These are phyloP conservation scores for Leccinum subspadiceum DNA, from an alignment of 1,284 basidiomycete genomes.

Conservation along the genomic window DNA sequence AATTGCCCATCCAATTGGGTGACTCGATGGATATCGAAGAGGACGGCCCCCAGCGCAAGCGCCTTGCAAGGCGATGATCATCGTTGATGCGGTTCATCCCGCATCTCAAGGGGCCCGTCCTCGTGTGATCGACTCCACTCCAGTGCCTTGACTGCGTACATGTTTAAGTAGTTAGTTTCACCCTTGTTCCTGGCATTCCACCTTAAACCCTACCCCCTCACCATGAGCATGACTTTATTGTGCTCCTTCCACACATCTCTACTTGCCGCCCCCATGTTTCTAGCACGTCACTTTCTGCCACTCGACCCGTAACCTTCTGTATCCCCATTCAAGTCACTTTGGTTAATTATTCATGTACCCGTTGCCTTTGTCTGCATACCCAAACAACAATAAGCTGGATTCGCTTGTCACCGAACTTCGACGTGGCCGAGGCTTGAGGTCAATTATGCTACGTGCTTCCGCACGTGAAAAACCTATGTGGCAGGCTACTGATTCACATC, in stretches of 20 bases:
- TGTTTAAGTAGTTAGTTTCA: constrained; percentile 12
- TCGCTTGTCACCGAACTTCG: neutral
- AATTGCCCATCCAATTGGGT: constrained; percentile 37
- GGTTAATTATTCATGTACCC: constrained; percentile 20
- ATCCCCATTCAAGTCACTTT: constrained; percentile 10
- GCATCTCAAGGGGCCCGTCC: neutral
- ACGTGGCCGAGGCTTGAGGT: neutral
- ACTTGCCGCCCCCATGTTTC: constrained; percentile 7
- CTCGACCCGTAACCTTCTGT: constrained; percentile 11
- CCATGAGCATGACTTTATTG: constrained; percentile 13
- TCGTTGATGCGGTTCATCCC: neutral
- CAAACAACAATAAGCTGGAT: neutral
- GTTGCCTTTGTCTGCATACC: constrained; percentile 5
- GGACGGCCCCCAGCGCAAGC: constrained; percentile 56
- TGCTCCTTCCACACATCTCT: constrained; percentile 13
- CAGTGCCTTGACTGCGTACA: neutral
- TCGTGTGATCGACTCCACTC: neutral
- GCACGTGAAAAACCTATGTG: neutral
- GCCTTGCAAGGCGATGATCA: constrained; percentile 46
- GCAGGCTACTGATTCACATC: no score
- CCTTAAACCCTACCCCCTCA: neutral
- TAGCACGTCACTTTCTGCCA: constrained; percentile 2
- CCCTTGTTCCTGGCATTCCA: constrained; percentile 6
- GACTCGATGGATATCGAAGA: constrained; percentile 63
- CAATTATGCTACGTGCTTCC: neutral